phyloP scores from a whole-genome alignment of 768 basidiomycete genomes.

The Hygrocybe coccinea region DNA sequence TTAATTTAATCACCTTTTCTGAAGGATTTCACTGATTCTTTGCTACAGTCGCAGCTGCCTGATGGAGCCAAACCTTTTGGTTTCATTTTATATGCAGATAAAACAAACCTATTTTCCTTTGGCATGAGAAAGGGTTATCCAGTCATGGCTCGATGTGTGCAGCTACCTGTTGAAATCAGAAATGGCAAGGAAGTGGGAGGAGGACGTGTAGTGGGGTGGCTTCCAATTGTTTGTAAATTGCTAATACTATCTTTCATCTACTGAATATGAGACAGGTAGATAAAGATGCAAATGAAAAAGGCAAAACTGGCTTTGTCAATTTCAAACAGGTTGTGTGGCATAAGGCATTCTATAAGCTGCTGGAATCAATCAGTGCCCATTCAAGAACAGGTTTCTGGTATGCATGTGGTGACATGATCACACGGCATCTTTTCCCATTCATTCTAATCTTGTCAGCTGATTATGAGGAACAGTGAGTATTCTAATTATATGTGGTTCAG shows the following conservation, averaged over 20 bases:
- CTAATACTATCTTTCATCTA: too few relatives aligned
- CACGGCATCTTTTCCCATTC: conserved; percentile 29
- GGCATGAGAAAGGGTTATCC: conserved; percentile 37
- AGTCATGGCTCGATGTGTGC: conserved; percentile 30
- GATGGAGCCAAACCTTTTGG: conserved; percentile 22
- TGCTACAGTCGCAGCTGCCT: conserved; percentile 19
- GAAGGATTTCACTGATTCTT: neutral
- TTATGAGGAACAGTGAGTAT: conserved; percentile 44
- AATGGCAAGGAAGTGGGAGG: conserved; percentile 34
- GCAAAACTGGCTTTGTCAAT: conserved; percentile 27
- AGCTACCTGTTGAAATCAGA: conserved; percentile 28
- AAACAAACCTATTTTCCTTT: conserved; percentile 35
- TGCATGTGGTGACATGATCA: conserved; percentile 27
- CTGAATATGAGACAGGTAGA: too few relatives aligned
- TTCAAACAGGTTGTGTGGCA: conserved; percentile 39
- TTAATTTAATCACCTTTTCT: neutral
- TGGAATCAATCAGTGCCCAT: conserved; percentile 21
- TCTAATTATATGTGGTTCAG: neutral
- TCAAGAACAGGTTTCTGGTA: conserved; percentile 19
- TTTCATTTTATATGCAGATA: conserved; percentile 40
- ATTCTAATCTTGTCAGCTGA: conserved; percentile 39
- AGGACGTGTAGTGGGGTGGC: conserved; percentile 34
- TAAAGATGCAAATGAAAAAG: conserved; percentile 25
- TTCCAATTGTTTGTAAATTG: conserved; percentile 29
- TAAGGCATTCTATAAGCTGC: conserved; percentile 26